These are phyloP conservation scores for Amanita exitialis DNA, from an alignment of 768 basidiomycete species.

Conservation along the genomic window DNA sequence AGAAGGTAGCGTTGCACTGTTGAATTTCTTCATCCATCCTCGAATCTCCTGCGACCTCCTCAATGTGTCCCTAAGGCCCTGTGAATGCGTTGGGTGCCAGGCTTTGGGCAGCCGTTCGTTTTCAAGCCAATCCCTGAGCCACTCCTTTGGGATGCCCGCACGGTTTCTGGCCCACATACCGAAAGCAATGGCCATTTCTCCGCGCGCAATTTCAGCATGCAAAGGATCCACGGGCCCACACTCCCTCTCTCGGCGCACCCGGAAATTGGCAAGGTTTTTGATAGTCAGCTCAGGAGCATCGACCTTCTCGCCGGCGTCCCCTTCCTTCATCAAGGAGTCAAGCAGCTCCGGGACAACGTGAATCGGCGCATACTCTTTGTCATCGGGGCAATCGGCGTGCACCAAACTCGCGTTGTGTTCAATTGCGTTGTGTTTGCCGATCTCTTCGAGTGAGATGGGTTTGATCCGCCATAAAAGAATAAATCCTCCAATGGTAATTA, in stretches of 20 bases:
- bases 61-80: slow-evolving; percentile 26
- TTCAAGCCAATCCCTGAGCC: slow-evolving; percentile 38
- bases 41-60: slow-evolving; percentile 21
- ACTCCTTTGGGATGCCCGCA: slow-evolving; percentile 33
- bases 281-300: slow-evolving; percentile 18
- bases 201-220: slow-evolving; percentile 54
- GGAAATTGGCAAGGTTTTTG: slow-evolving; percentile 36
- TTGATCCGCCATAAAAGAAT: slow-evolving; percentile 31
- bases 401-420: slow-evolving; percentile 57
- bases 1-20: neutral
- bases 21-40: slow-evolving; percentile 16
- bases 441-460: slow-evolving; percentile 23
- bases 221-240: slow-evolving; percentile 30
- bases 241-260: slow-evolving; percentile 40
- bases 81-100: slow-evolving; percentile 28
- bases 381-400: slow-evolving; percentile 32
- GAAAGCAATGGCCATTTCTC: slow-evolving; percentile 58
- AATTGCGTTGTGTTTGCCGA: slow-evolving; percentile 38
- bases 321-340: slow-evolving; percentile 25
- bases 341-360: slow-evolving; percentile 26
- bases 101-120: slow-evolving; percentile 41
- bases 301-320: slow-evolving; percentile 19
- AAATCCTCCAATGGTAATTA: slow-evolving; percentile 39
- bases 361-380: slow-evolving; percentile 35
- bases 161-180: slow-evolving; percentile 39